phyloP scores from a whole-genome alignment of 805 yeast genomes.

The Zygoascus ofunaensis region DNA sequence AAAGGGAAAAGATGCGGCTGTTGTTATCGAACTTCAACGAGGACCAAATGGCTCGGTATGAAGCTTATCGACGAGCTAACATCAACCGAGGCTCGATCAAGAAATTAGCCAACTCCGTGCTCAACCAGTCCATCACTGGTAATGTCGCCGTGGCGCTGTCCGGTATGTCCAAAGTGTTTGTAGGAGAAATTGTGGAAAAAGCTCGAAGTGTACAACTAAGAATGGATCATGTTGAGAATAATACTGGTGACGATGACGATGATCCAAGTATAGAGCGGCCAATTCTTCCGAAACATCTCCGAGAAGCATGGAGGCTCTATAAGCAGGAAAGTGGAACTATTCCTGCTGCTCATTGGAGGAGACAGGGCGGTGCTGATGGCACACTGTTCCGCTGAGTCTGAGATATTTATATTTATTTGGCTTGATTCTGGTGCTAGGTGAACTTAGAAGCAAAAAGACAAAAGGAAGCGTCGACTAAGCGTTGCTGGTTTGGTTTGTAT shows the following conservation, averaged over 20 bases:
- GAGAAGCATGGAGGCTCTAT: constrained; percentile 82
- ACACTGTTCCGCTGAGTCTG: constrained; percentile 54
- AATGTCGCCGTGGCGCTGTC: constrained; percentile 74
- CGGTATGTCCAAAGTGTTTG: constrained; percentile 78
- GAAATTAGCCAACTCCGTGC: constrained; percentile 65
- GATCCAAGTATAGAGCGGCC: constrained; percentile 35
- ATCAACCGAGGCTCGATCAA: constrained; percentile 66
- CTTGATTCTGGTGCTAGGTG: too few species aligned
- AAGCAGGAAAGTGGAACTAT: constrained; percentile 56
- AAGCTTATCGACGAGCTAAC: constrained; percentile 73
- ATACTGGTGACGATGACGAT: constrained; percentile 20
- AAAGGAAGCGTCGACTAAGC: too few species aligned
- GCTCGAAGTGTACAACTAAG: constrained; percentile 64
- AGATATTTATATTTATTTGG: too few species aligned
- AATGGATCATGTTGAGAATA: constrained; percentile 26
- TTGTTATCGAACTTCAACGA: constrained; percentile 64
- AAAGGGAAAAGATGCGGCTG: constrained; percentile 33
- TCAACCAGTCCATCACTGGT: constrained; percentile 72
- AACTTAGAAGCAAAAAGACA: too few species aligned
- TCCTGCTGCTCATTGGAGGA: constrained; percentile 57
- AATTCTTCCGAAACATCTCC: constrained; percentile 68
- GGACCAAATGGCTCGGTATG: constrained; percentile 82
- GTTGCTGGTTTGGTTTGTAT: too few species aligned
- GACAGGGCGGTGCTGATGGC: constrained; percentile 67
- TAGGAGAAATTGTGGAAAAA: constrained; percentile 82